A percentile compares a stretch with the other conserved stretches of the same genome.
Conservation (phyloP, 345 rosid genomes). For the Euphorbia pulcherrima region DNA sequence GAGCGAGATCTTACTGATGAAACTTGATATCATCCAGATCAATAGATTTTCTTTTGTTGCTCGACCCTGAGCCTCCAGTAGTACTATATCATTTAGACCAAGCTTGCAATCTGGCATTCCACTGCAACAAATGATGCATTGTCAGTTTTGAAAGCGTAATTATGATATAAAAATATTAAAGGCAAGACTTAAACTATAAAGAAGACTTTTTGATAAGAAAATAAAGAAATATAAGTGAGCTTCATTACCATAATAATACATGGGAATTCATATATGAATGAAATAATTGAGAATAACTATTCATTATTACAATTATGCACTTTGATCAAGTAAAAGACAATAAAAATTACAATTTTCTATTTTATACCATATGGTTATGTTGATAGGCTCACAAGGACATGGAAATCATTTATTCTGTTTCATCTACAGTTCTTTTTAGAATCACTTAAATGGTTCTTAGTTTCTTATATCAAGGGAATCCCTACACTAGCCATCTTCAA, state of each 20-base stretch:
- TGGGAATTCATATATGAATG: neutral
- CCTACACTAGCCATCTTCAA: no score
- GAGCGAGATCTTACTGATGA: no score
- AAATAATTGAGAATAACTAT: neutral
- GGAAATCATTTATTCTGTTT: no score
- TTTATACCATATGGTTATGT: no score
- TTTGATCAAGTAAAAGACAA: no score
- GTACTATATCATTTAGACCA: slow-evolving; percentile 88
- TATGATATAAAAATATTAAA: neutral
- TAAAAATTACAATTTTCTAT: no score
- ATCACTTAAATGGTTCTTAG: no score
- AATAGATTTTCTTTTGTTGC: slow-evolving; percentile 85
- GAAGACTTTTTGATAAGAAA: neutral
- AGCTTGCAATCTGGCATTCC: slow-evolving; percentile 99
- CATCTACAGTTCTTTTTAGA: no score
- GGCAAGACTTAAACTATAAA: neutral
- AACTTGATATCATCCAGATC: slow-evolving; percentile 98
- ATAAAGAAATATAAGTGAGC: neutral
- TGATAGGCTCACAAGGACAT: no score
- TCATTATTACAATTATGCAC: no score
- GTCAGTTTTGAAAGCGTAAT: neutral
- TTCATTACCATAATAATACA: neutral
- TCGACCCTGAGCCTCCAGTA: slow-evolving; percentile 93
- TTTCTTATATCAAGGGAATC: no score
- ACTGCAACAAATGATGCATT: slow-evolving; percentile 35